Conservation (phyloP, 2,329 filamentous ascomycete genomes). For the Fusarium duplospermum region DNA sequence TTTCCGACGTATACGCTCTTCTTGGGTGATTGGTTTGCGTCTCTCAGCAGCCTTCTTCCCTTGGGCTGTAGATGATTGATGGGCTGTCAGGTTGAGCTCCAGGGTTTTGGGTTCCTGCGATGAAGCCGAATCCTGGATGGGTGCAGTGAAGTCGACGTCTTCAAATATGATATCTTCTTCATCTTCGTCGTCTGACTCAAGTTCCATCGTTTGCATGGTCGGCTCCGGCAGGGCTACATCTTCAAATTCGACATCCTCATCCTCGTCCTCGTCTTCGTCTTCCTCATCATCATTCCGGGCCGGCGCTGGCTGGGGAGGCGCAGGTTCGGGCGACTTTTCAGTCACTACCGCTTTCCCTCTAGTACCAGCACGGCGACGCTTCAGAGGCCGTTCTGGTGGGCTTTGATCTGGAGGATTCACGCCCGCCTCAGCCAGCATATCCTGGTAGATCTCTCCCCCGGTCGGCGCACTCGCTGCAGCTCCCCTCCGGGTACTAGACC, state of each 20-base stretch:
- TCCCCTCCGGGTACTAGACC: constrained; percentile 34
- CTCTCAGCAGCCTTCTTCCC: constrained; percentile 51
- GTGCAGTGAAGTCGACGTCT: constrained; percentile 58
- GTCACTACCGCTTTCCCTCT: constrained; percentile 3
- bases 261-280: constrained; percentile 54
- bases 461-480: constrained; percentile 28
- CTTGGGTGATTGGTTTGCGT: constrained; percentile 64
- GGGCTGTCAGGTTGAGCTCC: constrained; percentile 65
- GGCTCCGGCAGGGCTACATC: constrained; percentile 61
- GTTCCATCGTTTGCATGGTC: constrained; percentile 63
- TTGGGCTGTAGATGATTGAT: constrained; percentile 50
- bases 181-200: constrained; percentile 61
- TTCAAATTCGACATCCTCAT: constrained; percentile 61
- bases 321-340: neutral
- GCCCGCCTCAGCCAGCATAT: constrained; percentile 64
- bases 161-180: constrained; percentile 60
- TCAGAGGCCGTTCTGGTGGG: constrained; percentile 54
- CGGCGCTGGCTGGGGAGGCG: neutral
- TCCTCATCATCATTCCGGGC: constrained; percentile 39
- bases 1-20: constrained; percentile 69
- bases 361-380: constrained; percentile 50
- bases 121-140: constrained; percentile 38
- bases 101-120: constrained; percentile 52
- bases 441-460: constrained; percentile 57
- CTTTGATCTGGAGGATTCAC: constrained; percentile 44